These are phyloP conservation scores for Penicillium simplicissimum DNA, from an alignment of 495 filamentous ascomycete species.

Conservation along the genomic window DNA sequence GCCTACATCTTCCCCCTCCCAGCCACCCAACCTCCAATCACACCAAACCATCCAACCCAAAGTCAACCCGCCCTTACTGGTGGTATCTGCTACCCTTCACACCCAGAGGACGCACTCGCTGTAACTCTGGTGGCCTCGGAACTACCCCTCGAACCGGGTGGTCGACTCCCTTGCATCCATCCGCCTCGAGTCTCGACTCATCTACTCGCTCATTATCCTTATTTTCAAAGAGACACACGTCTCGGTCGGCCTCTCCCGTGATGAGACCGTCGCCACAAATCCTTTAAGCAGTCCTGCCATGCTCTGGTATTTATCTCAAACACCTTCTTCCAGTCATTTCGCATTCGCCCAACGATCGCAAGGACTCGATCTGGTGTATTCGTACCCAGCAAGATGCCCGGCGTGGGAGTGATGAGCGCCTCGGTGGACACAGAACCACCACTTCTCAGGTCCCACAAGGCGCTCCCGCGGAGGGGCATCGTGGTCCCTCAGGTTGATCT, in stretches of 20 bases:
- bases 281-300: conserved; percentile 11
- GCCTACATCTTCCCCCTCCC: too few relatives aligned
- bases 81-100: not conserved
- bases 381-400: conserved; percentile 34
- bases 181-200: conserved; percentile 10
- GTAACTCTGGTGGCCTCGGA: conserved; percentile 12
- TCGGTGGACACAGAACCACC: conserved; percentile 38
- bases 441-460: conserved; percentile 49
- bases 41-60: not conserved
- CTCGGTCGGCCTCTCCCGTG: conserved; percentile 8
- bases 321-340: too few relatives aligned
- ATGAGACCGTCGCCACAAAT: conserved; percentile 17
- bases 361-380: not conserved
- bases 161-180: conserved; percentile 26
- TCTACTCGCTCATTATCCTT: conserved; percentile 12
- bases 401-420: conserved; percentile 35
- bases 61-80: not conserved
- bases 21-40: conserved; percentile 1
- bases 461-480: conserved; percentile 42
- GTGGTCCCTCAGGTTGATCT: conserved; percentile 26
- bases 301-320: not conserved
- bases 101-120: not conserved
- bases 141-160: conserved; percentile 5
- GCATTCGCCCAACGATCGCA: not conserved
- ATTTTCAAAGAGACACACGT: not conserved